These are phyloP conservation scores for Catharanthus roseus DNA, from an alignment of 257 asterid genomes.

Conservation along the genomic window DNA sequence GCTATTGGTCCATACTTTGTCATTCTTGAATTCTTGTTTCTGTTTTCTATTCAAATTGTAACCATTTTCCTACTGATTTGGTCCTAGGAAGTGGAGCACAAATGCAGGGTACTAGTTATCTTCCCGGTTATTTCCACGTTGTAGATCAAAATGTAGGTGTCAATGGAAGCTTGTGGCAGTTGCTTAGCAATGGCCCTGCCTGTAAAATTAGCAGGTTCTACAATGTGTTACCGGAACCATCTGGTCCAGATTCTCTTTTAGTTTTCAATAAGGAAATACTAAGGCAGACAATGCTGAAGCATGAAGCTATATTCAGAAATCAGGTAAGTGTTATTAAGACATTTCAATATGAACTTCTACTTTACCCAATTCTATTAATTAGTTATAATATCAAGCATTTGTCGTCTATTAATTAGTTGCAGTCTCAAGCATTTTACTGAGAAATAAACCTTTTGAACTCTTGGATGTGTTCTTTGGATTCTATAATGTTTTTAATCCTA, in stretches of 20 bases:
- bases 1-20: not conserved
- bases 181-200: slow-evolving; percentile 22
- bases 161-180: slow-evolving; percentile 38
- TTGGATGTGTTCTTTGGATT: no score
- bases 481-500: not conserved
- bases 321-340: slow-evolving; percentile 43
- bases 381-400: not conserved
- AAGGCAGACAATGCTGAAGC: slow-evolving; percentile 57
- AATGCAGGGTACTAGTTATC: slow-evolving; percentile 49
- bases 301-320: slow-evolving; percentile 62
- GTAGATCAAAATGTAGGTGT: slow-evolving; percentile 34
- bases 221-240: slow-evolving; percentile 23
- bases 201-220: slow-evolving; percentile 32
- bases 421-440: no score
- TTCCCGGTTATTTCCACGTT: slow-evolving; percentile 32
- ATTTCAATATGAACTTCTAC: not conserved
- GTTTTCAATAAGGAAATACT: slow-evolving; percentile 39
- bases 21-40: not conserved
- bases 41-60: not conserved
- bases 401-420: no score
- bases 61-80: not conserved
- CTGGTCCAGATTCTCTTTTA: slow-evolving; percentile 20
- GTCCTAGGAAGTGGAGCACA: slow-evolving; percentile 28
- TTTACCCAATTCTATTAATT: not conserved
- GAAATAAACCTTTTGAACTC: no score